phyloP scores from a whole-genome alignment of 495 filamentous ascomycete species.

The Aspergillus sclerotioniger region DNA sequence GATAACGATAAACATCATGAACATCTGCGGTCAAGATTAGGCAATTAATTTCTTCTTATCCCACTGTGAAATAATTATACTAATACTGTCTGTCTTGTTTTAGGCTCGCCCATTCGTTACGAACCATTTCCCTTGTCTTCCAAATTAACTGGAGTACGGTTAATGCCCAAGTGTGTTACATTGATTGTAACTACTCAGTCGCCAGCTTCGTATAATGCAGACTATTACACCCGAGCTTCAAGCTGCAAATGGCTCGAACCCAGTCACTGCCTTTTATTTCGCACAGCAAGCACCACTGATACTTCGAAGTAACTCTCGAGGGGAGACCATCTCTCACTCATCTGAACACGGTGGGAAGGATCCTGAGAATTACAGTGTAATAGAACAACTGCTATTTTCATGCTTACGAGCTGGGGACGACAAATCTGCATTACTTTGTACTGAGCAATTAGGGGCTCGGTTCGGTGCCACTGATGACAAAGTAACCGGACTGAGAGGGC shows the following conservation, averaged over 20 bases:
- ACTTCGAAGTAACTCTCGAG: conserved; percentile 54
- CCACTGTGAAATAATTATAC: too few relatives aligned
- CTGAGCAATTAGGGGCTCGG: conserved; percentile 69
- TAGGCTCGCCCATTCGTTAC: too few relatives aligned
- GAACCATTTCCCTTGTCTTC: too few relatives aligned
- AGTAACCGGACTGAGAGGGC: conserved; percentile 73
- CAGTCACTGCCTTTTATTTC: conserved; percentile 59
- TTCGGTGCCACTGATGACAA: conserved; percentile 83
- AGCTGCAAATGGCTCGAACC: conserved; percentile 30
- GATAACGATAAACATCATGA: too few relatives aligned
- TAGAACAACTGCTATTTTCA: conserved; percentile 81
- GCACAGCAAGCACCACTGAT: conserved; percentile 76
- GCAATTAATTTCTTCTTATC: too few relatives aligned
- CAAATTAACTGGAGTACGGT: too few relatives aligned
- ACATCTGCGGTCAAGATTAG: too few relatives aligned
- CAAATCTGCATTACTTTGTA: conserved; percentile 66
- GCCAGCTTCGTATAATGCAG: conserved; percentile 16
- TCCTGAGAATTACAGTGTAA: conserved; percentile 72
- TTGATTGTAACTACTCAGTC: background rate
- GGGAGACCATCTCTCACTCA: conserved; percentile 34
- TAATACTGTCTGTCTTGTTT: too few relatives aligned
- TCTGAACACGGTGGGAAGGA: conserved; percentile 61
- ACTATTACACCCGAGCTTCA: conserved; percentile 8
- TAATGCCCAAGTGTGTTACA: too few relatives aligned
- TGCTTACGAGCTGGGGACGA: conserved; percentile 87